Conservation (phyloP, 2,329 filamentous ascomycete genomes). For the Diplodia seriata region DNA sequence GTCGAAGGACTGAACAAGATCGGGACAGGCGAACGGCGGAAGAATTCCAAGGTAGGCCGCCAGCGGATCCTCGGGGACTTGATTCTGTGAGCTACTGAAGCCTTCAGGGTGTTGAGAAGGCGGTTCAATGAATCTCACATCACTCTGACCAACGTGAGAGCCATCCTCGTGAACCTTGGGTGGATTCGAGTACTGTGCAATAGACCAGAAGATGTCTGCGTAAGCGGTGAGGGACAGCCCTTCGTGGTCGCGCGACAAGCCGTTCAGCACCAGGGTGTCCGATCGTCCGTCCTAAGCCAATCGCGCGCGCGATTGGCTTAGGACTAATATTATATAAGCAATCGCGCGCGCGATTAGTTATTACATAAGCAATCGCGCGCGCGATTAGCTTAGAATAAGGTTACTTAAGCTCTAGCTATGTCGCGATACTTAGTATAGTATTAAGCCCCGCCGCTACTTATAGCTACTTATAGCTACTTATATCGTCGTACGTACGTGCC, state of each 20-base stretch:
- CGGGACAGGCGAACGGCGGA: not conserved
- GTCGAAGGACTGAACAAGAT: not conserved
- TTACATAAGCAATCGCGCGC: too few species aligned
- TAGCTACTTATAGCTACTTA: too few species aligned
- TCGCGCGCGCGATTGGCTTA: too few species aligned
- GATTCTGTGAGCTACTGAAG: not conserved
- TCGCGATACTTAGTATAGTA: too few species aligned
- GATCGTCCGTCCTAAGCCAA: too few species aligned
- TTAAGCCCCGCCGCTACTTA: too few species aligned
- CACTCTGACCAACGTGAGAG: not conserved
- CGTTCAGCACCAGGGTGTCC: not conserved
- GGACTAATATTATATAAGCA: too few species aligned
- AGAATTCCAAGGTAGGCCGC: not conserved
- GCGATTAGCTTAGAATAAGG: too few species aligned
- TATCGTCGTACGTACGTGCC: too few species aligned
- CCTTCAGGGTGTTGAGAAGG: not conserved
- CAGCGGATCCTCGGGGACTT: not conserved
- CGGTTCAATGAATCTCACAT: not conserved
- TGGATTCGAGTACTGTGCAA: not conserved
- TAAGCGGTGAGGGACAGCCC: not conserved
- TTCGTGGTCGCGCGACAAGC: not conserved
- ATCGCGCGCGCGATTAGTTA: too few species aligned
- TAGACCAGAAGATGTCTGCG: not conserved
- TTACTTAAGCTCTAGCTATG: too few species aligned
- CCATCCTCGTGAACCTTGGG: not conserved